phyloP scores from a whole-genome alignment of 345 rosid species.

The Euphorbia peplus region DNA sequence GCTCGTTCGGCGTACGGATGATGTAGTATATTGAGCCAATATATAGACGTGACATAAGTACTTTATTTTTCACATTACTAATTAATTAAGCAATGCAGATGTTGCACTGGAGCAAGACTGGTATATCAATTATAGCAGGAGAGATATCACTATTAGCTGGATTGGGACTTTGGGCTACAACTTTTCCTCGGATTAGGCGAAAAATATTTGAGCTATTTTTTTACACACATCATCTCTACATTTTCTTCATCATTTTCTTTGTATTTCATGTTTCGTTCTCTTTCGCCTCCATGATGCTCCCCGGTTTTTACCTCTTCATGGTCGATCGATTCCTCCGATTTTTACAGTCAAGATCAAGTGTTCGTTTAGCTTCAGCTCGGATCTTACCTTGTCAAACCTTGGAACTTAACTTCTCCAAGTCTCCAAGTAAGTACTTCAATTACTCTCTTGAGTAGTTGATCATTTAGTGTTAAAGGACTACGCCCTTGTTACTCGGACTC shows the following conservation, averaged over 20 bases:
- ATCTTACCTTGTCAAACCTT: constrained; percentile 53
- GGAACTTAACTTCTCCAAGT: constrained; percentile 73
- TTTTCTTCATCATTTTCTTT: constrained; percentile 61
- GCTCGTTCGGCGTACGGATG: too few species aligned
- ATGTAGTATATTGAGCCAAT: too few species aligned
- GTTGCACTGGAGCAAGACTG: constrained; percentile 42
- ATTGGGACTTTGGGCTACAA: constrained; percentile 62
- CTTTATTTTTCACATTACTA: too few species aligned
- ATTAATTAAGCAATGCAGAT: constrained; percentile 32
- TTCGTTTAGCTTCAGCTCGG: constrained; percentile 56
- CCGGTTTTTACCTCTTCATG: constrained; percentile 76
- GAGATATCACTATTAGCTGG: constrained; percentile 60
- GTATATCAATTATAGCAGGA: constrained; percentile 57
- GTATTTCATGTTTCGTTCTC: constrained; percentile 58
- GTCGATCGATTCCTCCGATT: constrained; percentile 72
- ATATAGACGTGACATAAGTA: too few species aligned
- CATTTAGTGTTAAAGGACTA: too few species aligned
- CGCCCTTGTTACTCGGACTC: too few species aligned
- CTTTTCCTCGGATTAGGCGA: constrained; percentile 51
- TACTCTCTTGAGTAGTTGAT: not conserved
- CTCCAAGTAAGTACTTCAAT: constrained; percentile 31
- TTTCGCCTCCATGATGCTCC: constrained; percentile 53
- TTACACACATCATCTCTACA: constrained; percentile 71
- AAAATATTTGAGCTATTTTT: constrained; percentile 76
- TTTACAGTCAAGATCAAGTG: constrained; percentile 59